Conservation (phyloP, 345 rosid genomes). For the Chamaenerion angustifolium region DNA sequence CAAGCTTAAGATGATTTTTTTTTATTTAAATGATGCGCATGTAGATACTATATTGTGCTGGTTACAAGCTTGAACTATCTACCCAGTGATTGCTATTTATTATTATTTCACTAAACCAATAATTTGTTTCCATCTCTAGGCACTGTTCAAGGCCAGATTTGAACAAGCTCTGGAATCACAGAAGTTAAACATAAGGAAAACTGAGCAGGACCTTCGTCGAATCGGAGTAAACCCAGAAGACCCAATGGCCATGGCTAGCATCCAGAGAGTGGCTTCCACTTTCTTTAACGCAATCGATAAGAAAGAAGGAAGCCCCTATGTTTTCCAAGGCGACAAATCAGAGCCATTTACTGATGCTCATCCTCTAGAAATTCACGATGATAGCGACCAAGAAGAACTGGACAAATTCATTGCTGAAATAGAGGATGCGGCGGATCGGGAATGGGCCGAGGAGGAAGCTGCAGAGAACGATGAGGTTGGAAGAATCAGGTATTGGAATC, state of each 20-base stretch:
- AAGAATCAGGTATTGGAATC: conserved; percentile 63
- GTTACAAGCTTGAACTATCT: too few species aligned
- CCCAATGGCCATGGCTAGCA: conserved; percentile 97
- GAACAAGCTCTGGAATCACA: conserved; percentile 99
- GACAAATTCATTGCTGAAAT: conserved; percentile 84
- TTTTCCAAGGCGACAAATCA: conserved; percentile 47
- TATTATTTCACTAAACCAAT: too few species aligned
- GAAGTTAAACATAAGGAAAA: conserved; percentile 88
- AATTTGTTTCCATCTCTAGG: conserved; percentile 21
- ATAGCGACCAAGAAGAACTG: conserved; percentile 92
- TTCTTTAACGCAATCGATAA: conserved; percentile 91
- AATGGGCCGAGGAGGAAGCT: conserved; percentile 92
- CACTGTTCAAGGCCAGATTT: conserved; percentile 89
- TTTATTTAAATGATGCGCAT: too few species aligned
- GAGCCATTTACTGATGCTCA: conserved; percentile 15
- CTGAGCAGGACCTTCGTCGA: conserved; percentile 76
- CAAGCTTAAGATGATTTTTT: too few species aligned
- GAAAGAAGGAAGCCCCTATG: conserved; percentile 90
- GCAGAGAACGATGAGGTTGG: conserved; percentile 71
- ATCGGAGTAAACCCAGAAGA: conserved; percentile 94
- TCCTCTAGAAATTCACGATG: conserved; percentile 36
- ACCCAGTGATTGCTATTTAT: too few species aligned
- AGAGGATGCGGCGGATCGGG: conserved; percentile 92
- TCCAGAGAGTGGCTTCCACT: conserved; percentile 94
- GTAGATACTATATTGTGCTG: too few species aligned